Evolutionary conservation across 2,329 filamentous ascomycete species (phyloP).

Genomic region (Xylaria sp.): DNA sequence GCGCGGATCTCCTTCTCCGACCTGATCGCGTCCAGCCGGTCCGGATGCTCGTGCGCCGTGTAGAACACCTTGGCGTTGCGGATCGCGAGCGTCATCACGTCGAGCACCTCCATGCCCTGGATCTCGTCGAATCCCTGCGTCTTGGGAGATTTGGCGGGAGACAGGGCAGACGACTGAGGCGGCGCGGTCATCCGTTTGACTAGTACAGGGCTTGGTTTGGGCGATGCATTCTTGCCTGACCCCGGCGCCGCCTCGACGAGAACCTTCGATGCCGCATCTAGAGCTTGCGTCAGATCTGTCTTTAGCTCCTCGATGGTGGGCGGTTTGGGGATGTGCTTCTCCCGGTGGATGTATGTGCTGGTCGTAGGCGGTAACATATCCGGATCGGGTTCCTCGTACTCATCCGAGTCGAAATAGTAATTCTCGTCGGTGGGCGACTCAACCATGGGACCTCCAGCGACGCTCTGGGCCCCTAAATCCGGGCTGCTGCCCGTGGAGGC

Average conservation of each 20-base stretch:
- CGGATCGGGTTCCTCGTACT: slow-evolving; percentile 67
- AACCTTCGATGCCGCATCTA: slow-evolving; percentile 52
- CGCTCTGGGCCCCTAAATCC: slow-evolving; percentile 49
- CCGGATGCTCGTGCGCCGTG: slow-evolving; percentile 85
- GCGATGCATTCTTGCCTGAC: slow-evolving; percentile 14
- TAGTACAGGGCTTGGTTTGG: slow-evolving; percentile 4
- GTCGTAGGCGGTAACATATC: slow-evolving; percentile 94
- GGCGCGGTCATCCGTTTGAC: too few species aligned
- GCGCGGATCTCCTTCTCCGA: slow-evolving; percentile 82
- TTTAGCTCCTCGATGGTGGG: slow-evolving; percentile 83
- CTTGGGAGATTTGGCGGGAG: slow-evolving; percentile 30
- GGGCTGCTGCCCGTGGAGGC: slow-evolving; percentile 63
- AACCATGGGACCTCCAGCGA: slow-evolving; percentile 43
- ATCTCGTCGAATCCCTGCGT: slow-evolving; percentile 78
- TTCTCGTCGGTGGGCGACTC: slow-evolving; percentile 52
- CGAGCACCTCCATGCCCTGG: slow-evolving; percentile 88
- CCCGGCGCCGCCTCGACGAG: slow-evolving; percentile 62
- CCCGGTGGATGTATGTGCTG: slow-evolving; percentile 89
- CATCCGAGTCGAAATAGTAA: slow-evolving; percentile 56
- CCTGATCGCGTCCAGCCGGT: slow-evolving; percentile 83
- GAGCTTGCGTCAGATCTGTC: slow-evolving; percentile 52
- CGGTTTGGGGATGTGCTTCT: slow-evolving; percentile 79
- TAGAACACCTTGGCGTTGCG: slow-evolving; percentile 96
- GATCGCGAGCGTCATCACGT: slow-evolving; percentile 93
- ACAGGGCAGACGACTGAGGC: too few species aligned